Conservation (phyloP, 139 green algal species). For the Chlorella ohadii region DNA sequence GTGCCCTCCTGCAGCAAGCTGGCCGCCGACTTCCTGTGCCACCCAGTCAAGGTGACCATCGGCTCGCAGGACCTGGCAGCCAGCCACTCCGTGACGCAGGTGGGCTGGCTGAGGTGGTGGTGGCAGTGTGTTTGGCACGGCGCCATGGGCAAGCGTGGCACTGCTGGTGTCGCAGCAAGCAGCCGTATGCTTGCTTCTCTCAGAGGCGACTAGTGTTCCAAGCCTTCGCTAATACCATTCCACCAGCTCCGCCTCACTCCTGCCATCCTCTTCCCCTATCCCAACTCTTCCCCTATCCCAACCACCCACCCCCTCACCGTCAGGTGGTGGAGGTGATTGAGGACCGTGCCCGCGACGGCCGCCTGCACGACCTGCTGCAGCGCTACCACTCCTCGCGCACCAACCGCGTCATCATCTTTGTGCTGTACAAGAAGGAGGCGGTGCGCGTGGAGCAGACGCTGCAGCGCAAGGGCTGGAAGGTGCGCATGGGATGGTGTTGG, state of each 20-base stretch:
- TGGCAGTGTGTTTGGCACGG: too few species aligned
- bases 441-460: slow-evolving; percentile 83
- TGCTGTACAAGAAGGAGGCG: slow-evolving; percentile 98
- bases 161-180: too few species aligned
- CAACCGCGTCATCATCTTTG: slow-evolving; percentile 95
- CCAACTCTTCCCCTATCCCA: background rate
- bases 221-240: too few species aligned
- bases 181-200: too few species aligned
- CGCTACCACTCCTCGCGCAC: slow-evolving; percentile 84
- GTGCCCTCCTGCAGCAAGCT: slow-evolving; percentile 63
- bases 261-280: background rate
- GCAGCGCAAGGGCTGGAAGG: slow-evolving; percentile 75
- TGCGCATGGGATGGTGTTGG: slow-evolving; percentile 5
- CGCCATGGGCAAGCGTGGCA: too few species aligned
- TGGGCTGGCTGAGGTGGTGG: too few species aligned
- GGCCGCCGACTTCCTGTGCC: slow-evolving; percentile 85
- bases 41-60: slow-evolving; percentile 80
- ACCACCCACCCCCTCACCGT: background rate
- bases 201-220: too few species aligned
- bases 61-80: slow-evolving; percentile 89
- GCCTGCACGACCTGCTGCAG: slow-evolving; percentile 80
- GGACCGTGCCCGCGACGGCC: slow-evolving; percentile 61
- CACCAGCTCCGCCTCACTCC: background rate
- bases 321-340: slow-evolving; percentile 97
- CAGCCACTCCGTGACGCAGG: slow-evolving; percentile 86